Percentiles rank a stretch among this genome's conserved stretches.
phyloP scores from a whole-genome alignment of 2,329 filamentous ascomycete species.

The Microcera coccophila region DNA sequence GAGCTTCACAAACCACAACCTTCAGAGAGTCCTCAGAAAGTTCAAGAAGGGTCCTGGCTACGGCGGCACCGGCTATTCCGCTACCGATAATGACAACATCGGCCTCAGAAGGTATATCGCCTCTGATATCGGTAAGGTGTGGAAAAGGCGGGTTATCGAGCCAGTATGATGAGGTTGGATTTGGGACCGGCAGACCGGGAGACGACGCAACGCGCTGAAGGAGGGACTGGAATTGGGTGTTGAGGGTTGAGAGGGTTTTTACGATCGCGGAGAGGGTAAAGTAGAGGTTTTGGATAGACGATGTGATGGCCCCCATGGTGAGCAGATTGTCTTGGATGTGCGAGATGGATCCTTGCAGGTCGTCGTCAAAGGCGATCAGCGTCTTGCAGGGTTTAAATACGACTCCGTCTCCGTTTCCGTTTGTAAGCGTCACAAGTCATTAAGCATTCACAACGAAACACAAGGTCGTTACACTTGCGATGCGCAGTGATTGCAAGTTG shows the following conservation, averaged over 20 bases:
- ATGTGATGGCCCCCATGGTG: constrained; percentile 33
- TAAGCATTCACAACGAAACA: too few relatives aligned
- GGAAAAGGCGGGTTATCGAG: constrained; percentile 41
- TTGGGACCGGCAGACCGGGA: constrained; percentile 40
- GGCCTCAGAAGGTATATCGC: constrained; percentile 34
- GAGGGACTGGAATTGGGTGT: constrained; percentile 25
- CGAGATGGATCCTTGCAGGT: too few relatives aligned
- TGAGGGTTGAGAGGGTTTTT: constrained; percentile 26
- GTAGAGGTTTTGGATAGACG: constrained; percentile 20
- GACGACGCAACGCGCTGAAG: constrained; percentile 29
- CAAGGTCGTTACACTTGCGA: too few relatives aligned
- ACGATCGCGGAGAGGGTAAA: constrained; percentile 23
- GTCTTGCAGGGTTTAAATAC: too few relatives aligned
- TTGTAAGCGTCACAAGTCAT: too few relatives aligned
- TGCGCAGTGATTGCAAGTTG: too few relatives aligned
- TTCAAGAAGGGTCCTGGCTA: constrained; percentile 27
- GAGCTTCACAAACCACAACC: constrained; percentile 49
- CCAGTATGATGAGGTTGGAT: constrained; percentile 46
- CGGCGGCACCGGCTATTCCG: constrained; percentile 47
- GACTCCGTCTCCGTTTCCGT: too few relatives aligned
- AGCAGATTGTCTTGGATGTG: constrained; percentile 30
- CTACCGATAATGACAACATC: constrained; percentile 54
- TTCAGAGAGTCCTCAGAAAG: constrained; percentile 13
- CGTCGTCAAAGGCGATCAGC: too few relatives aligned
- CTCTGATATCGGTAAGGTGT: constrained; percentile 34